These are phyloP conservation scores for Erodium moschatum DNA, from an alignment of 441 rosid species.

Conservation along the genomic window DNA sequence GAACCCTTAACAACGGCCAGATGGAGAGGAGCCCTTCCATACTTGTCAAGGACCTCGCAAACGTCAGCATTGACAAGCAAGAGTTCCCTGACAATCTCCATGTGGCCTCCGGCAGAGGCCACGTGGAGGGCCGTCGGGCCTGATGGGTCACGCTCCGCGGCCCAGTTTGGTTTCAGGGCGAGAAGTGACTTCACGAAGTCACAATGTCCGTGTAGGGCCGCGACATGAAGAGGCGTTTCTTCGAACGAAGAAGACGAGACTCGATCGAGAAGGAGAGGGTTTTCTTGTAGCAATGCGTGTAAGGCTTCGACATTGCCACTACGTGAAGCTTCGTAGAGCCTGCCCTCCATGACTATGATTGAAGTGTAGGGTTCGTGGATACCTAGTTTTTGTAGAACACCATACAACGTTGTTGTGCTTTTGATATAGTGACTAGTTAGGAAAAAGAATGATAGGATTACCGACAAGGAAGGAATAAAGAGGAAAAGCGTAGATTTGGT, in stretches of 20 bases:
- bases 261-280: constrained; percentile 18
- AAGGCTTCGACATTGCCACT: constrained; percentile 3
- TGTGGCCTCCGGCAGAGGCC: constrained; percentile 27
- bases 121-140: constrained; percentile 30
- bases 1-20: constrained; percentile 29
- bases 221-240: constrained; percentile 27
- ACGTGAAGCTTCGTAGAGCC: too few species aligned
- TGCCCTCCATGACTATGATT: too few species aligned
- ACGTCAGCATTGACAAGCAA: constrained; percentile 15
- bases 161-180: constrained; percentile 22
- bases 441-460: too few species aligned
- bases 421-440: too few species aligned
- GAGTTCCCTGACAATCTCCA: constrained; percentile 25
- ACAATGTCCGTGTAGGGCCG: constrained; percentile 28
- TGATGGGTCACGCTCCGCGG: constrained; percentile 19
- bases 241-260: constrained; percentile 6
- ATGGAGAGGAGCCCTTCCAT: constrained; percentile 32
- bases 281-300: constrained; percentile 12
- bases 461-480: too few species aligned
- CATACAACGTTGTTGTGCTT: too few species aligned
- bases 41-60: constrained; percentile 17
- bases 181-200: constrained; percentile 23
- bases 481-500: too few species aligned
- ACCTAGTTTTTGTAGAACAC: too few species aligned
- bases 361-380: too few species aligned